Evolutionary conservation across 345 rosid genomes (phyloP).

Genomic region (Gossypium turneri): DNA sequence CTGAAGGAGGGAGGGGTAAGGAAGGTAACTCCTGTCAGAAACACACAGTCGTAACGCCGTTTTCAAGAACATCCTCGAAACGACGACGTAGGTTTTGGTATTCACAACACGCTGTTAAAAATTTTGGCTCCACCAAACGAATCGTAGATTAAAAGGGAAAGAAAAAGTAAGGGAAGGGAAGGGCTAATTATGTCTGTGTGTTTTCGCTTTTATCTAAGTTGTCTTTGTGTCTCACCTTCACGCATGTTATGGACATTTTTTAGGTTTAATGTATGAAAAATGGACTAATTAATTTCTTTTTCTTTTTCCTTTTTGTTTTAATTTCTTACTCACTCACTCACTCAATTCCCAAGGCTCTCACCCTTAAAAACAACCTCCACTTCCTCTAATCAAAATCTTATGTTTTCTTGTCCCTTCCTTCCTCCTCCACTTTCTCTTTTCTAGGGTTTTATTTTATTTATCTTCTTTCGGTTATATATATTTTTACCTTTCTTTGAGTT

Average conservation of each 20-base stretch:
- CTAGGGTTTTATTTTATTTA: slow-evolving; percentile 27
- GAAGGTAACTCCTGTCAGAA: slow-evolving; percentile 37
- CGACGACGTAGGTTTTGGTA: slow-evolving; percentile 16
- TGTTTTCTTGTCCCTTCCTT: slow-evolving; percentile 21
- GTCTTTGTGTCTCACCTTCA: slow-evolving; percentile 7
- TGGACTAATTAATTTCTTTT: slow-evolving; percentile 8
- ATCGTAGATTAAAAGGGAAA: background rate
- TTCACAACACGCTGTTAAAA: background rate
- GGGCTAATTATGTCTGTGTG: background rate
- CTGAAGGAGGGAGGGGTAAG: background rate
- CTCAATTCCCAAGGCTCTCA: slow-evolving; percentile 20
- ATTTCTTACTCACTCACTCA: background rate
- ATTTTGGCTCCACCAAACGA: background rate
- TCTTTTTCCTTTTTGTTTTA: background rate
- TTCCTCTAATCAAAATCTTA: slow-evolving; percentile 14
- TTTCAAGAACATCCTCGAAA: background rate
- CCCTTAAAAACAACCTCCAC: slow-evolving; percentile 3
- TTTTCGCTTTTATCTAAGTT: slow-evolving; percentile 8
- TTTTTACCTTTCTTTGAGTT: slow-evolving; percentile 13
- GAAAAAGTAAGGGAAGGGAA: background rate
- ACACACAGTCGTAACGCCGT: slow-evolving; percentile 4
- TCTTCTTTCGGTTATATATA: background rate
- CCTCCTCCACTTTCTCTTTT: background rate
- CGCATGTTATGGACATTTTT: slow-evolving; percentile 15
- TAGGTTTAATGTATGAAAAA: slow-evolving; percentile 1